Percentiles rank a stretch among this genome's conserved stretches.
Conservation (phyloP, 352 stramenopile genomes). For the Chrysophaeum taylorii region DNA sequence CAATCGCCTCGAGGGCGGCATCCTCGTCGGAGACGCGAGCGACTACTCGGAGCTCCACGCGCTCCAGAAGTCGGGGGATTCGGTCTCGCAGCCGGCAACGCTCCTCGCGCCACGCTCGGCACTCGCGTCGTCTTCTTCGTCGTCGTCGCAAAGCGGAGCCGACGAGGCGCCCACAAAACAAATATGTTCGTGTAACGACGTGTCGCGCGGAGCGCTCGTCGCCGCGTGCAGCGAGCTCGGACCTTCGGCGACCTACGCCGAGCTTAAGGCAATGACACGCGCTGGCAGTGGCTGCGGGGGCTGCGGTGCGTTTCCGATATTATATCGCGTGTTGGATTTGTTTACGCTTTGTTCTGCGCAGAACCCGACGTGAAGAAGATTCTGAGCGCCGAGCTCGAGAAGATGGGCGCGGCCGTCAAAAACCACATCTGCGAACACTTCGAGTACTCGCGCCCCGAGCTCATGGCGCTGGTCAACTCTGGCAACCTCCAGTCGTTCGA, state of each 20-base stretch:
- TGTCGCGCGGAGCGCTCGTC: conserved; percentile 65
- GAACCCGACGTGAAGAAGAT: conserved; percentile 75
- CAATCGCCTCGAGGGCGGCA: conserved; percentile 58
- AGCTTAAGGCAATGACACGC: conserved; percentile 68
- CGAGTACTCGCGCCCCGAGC: conserved; percentile 65
- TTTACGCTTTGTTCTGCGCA: too few relatives aligned
- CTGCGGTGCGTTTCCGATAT: too few relatives aligned
- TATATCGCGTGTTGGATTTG: too few relatives aligned
- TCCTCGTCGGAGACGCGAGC: conserved; percentile 73
- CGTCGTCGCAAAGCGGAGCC: conserved; percentile 40
- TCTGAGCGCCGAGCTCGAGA: conserved; percentile 61
- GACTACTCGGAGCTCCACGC: conserved; percentile 68
- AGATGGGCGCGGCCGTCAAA: conserved; percentile 64
- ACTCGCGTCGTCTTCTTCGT: too few relatives aligned
- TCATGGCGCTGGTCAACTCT: conserved; percentile 66
- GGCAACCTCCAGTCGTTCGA: conserved; percentile 66
- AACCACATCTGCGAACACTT: conserved; percentile 82
- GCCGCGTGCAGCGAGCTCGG: conserved; percentile 56
- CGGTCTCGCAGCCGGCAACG: conserved; percentile 36
- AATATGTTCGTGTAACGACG: conserved; percentile 82
- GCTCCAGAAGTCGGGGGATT: conserved; percentile 27
- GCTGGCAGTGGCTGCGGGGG: conserved; percentile 73
- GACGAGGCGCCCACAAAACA: conserved; percentile 60
- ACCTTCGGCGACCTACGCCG: conserved; percentile 50
- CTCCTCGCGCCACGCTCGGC: conserved; percentile 38